phyloP scores from a whole-genome alignment of 768 basidiomycete genomes.

The Cystoderma amianthinum region DNA sequence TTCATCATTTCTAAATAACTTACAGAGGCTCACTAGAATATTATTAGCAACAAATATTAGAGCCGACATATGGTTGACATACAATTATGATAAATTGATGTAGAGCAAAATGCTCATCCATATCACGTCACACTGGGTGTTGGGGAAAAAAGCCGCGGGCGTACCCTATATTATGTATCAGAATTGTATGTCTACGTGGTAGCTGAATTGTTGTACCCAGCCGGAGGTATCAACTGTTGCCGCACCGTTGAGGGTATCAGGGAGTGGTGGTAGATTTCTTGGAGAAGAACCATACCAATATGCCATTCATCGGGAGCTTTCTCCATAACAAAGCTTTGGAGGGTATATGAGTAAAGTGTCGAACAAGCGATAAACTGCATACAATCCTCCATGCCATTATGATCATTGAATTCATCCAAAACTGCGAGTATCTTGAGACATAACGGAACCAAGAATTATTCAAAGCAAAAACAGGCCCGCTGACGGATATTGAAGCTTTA shows the following conservation, averaged over 20 bases:
- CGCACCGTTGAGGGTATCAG: slow-evolving; percentile 35
- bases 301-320: slow-evolving; percentile 43
- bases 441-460: slow-evolving; percentile 20
- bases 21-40: slow-evolving; percentile 51
- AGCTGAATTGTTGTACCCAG: slow-evolving; percentile 36
- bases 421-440: slow-evolving; percentile 29
- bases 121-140: slow-evolving; percentile 48
- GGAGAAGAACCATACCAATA: slow-evolving; percentile 73
- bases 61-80: slow-evolving; percentile 12
- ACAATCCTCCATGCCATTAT: slow-evolving; percentile 66
- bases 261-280: slow-evolving; percentile 43
- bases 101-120: slow-evolving; percentile 42
- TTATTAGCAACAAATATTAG: not conserved
- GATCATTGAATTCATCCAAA: slow-evolving; percentile 53
- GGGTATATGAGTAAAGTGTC: not conserved
- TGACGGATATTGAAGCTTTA: no score
- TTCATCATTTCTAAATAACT: slow-evolving; percentile 14
- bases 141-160: slow-evolving; percentile 58
- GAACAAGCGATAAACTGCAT: slow-evolving; percentile 8
- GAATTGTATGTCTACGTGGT: no score
- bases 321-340: slow-evolving; percentile 43
- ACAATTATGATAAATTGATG: slow-evolving; percentile 66
- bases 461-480: slow-evolving; percentile 11
- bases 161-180: slow-evolving; percentile 50
- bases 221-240: slow-evolving; percentile 35